Percentiles rank a stretch among this genome's conserved stretches.
Evolutionary conservation across 192 early-diverging fungal species (phyloP).

Genomic region (Backusella luteola): DNA sequence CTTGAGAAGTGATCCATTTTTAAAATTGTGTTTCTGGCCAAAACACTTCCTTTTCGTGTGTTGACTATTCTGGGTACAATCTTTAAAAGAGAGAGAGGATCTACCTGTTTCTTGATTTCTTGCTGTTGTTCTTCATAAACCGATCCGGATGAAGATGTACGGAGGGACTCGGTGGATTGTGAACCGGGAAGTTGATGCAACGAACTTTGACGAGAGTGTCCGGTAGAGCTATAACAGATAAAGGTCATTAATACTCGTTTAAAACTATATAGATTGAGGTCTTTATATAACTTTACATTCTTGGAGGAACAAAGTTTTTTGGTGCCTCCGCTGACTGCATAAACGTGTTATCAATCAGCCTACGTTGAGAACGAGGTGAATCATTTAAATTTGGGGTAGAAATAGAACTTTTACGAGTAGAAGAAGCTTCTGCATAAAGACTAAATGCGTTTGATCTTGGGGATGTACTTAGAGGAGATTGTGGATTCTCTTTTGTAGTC

Average conservation of each 20-base stretch:
- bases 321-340: not conserved
- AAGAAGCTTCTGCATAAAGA: constrained; percentile 13
- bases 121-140: not conserved
- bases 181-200: constrained; percentile 6
- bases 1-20: constrained; percentile 58
- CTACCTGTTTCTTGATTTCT: not conserved
- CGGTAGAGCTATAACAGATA: not conserved
- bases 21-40: constrained; percentile 53
- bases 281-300: not conserved
- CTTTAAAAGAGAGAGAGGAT: constrained; percentile 1
- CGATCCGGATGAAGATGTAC: not conserved
- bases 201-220: constrained; percentile 1
- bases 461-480: not conserved
- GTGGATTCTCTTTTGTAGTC: not conserved
- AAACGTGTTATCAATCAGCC: not conserved
- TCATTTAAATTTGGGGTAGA: constrained; percentile 8
- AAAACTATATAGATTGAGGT: too few relatives aligned
- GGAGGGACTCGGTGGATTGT: not conserved
- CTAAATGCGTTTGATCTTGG: constrained; percentile 10
- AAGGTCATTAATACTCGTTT: too few relatives aligned
- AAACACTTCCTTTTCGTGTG: constrained; percentile 50
- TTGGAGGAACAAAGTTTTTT: constrained; percentile 15
- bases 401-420: constrained; percentile 11
- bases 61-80: constrained; percentile 36
- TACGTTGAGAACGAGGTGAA: constrained; percentile 13